Base-by-base conservation (phyloP, 192 early-diverging fungal genomes). In the Podila verticillata region DNA sequence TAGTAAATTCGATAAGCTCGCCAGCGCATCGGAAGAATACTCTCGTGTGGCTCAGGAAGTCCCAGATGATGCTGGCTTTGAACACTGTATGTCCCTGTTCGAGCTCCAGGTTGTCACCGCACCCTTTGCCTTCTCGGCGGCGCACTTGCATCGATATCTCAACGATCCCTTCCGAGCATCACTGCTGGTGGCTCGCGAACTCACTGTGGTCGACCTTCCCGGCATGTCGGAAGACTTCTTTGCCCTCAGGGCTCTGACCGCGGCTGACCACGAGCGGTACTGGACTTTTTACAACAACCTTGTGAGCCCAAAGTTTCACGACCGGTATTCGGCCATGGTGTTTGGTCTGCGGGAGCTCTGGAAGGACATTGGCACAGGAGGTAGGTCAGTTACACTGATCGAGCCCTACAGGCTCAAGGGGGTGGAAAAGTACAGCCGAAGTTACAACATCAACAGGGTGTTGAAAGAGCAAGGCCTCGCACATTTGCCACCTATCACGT, bases 361-460 rank as follows among this genome's bases (percentile, higher is more conserved):
- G 74, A 19, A 39, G 13, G 13, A 70, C 32, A 57, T 61, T 6
- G 74, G 74, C 19, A 66, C 68, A 2, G 63, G 63, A 22, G 74
- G 68, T 2, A 29, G 20, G 36, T 34, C 47, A 20, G 61, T 77
- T 19, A 54, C 19, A 13, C 6, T 61, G 17, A 29, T 26, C 17
- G 39, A 17, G 39, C 39, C 39, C 32, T 39, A 61, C 19, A 57
- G 48, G 3, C 9, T 66, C 17, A 61, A 32, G 48, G 47, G 61
- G 0, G 63, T 77, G 39, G 68, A 70, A 44, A 70, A 77, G 28
- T 77, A 77, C 29, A 77, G 68, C 22, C 65, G 44, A 48, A 54
- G 65, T 29, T 77, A 56, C 63, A 77, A 77, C 29, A 26, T 29
- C 12, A 39, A 65, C 39, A 44, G 39, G 39, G 39, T 44, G 26